A percentile compares a stretch with the other conserved stretches of the same genome.
phyloP scores from a whole-genome alignment of 1,284 basidiomycete genomes.

The Filobasidium uniguttulatum region DNA sequence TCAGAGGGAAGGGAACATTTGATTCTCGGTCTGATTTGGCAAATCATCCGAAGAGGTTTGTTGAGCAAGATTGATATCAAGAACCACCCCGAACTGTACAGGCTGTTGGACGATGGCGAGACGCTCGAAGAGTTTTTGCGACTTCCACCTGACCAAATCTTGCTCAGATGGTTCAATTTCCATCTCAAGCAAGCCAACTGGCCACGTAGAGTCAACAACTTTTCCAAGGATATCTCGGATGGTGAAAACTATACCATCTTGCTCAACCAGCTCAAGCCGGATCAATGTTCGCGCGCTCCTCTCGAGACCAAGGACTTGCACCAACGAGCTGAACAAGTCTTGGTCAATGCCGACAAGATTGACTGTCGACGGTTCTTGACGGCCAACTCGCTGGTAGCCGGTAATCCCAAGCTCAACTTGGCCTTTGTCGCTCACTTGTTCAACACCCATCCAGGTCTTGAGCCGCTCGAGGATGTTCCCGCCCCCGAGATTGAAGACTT shows the following conservation, averaged over 20 bases:
- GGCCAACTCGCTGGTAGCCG: conserved; percentile 73
- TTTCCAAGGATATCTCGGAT: conserved; percentile 85
- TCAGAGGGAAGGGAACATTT: conserved; percentile 90
- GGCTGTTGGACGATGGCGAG: conserved; percentile 89
- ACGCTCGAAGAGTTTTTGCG: conserved; percentile 88
- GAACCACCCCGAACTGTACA: conserved; percentile 90
- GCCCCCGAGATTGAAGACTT: conserved; percentile 80
- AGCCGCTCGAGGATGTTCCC: conserved; percentile 76
- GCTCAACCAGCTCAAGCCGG: conserved; percentile 86
- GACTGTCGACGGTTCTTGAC: conserved; percentile 94
- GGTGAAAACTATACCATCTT: conserved; percentile 96
- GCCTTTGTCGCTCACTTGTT: conserved; percentile 98
- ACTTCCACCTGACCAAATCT: conserved; percentile 90
- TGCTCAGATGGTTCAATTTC: conserved; percentile 96
- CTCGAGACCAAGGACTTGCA: conserved; percentile 72
- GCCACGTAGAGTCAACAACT: conserved; percentile 77
- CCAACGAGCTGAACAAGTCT: conserved; percentile 75
- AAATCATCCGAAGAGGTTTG: conserved; percentile 87
- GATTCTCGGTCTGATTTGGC: conserved; percentile 98
- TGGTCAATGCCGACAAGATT: conserved; percentile 85
- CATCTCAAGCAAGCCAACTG: conserved; percentile 92
- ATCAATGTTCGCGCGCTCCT: conserved; percentile 82
- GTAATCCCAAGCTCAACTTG: conserved; percentile 96
- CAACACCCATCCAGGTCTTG: conserved; percentile 91
- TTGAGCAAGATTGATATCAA: conserved; percentile 95